Evolutionary conservation across 2,329 filamentous ascomycete species (phyloP), one percentile per base, ranked within the genome.

Genomic region (Lasiodiplodia theobromae): DNA sequence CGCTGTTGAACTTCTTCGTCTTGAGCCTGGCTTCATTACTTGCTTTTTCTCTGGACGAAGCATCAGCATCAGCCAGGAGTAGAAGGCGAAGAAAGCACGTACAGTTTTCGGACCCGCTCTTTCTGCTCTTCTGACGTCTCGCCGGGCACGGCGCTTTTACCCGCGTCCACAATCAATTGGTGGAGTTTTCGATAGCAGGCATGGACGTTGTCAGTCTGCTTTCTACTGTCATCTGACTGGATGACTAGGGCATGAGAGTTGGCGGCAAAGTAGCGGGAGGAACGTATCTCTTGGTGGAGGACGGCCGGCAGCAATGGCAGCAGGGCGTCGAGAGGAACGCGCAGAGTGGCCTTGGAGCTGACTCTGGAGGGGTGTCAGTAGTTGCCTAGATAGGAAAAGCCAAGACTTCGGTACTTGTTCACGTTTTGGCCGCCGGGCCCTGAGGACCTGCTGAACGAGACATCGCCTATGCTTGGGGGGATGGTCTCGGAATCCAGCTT

Each of bases 391-490:
- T 51, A 62, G 49, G 56, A 54, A 57, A 54, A 38, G 56, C 18
- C 60, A 49, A 60, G 40, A 67, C 71, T 25, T 49, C 82, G 71
- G 28, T 78, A 90, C 88, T 91, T 91, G 79, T 91, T 91, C 68
- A 91, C 88, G 80, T 91, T 90, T 77, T 91, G 88, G 12, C 88
- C 88, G 63, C 88, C 88, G 21, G 88, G 88, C 3, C 88, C 88
- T 65, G 87, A 88, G 2, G 88, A 89, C 69, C 88, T 83, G 75
- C 87, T 89, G 76, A 89, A 91, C 60, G 83, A 87, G 71, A 90
- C 75, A 70, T 88, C 84, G 73, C 86, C 84, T 68, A 90, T 82
- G 71, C 81, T 81, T 68, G 82, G 83, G 31, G 88, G 86, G 68
- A 90, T 85, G 16, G 85, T 83, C 16, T 85, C 82, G 67, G 83